phyloP scores from a whole-genome alignment of 1,284 basidiomycete genomes.

The Trichosporon faecale region DNA sequence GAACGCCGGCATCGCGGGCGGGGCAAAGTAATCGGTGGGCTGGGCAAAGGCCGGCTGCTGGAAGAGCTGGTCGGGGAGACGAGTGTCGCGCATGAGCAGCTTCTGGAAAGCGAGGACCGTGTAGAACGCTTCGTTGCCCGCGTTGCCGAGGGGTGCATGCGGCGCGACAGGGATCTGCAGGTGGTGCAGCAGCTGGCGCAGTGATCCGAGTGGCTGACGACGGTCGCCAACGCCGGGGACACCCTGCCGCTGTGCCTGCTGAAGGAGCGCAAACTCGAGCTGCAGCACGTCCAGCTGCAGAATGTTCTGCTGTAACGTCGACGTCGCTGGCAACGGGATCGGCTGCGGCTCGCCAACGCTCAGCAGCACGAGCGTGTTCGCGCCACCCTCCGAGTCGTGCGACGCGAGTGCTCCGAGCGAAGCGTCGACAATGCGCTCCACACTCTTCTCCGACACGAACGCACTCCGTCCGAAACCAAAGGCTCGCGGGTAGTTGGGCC shows the following conservation, averaged over 20 bases:
- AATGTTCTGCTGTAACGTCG: conserved; percentile 66
- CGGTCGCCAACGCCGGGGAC: conserved; percentile 40
- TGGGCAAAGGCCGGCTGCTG: conserved; percentile 18
- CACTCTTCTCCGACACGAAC: conserved; percentile 63
- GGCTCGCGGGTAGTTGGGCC: conserved; percentile 39
- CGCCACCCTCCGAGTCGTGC: conserved; percentile 68
- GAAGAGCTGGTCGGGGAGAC: conserved; percentile 43
- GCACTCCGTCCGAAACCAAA: conserved; percentile 70
- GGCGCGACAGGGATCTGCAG: conserved; percentile 48
- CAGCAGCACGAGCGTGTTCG: conserved; percentile 73
- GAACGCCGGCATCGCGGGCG: conserved; percentile 13
- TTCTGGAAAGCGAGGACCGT: conserved; percentile 52
- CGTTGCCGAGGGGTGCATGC: conserved; percentile 50
- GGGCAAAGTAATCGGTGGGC: conserved; percentile 5
- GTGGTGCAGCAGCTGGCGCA: conserved; percentile 42
- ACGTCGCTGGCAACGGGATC: conserved; percentile 32
- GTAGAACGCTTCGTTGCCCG: conserved; percentile 53
- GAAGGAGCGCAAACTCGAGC: conserved; percentile 43
- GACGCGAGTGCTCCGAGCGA: conserved; percentile 67
- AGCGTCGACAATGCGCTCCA: conserved; percentile 70
- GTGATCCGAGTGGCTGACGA: conserved; percentile 36
- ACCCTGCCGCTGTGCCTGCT: conserved; percentile 40
- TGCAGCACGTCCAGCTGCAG: conserved; percentile 63
- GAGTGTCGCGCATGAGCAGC: conserved; percentile 48
- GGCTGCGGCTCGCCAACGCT: conserved; percentile 58